Evolutionary conservation across 2,329 filamentous ascomycete species (phyloP), one percentile per base, ranked within the genome.

Genomic region (Botrytis hyacinthi): DNA sequence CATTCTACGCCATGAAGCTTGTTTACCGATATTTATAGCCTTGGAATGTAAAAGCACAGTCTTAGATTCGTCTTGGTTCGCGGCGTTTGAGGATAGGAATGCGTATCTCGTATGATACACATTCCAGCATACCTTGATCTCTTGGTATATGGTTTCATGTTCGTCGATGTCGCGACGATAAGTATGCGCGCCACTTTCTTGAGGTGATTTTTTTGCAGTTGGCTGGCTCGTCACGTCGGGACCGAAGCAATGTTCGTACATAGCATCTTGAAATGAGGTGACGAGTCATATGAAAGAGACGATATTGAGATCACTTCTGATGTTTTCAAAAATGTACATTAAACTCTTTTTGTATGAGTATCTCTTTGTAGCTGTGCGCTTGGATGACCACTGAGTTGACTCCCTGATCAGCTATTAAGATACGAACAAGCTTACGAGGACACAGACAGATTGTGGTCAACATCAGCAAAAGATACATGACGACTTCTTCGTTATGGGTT

Each of bases 111-210:
- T 26, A 32, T 48, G 42, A 26, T 46, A 35, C 62, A 35, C 62
- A 66, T 66, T 66, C 62, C 62, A 66, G 16, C 4, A 3, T 48
- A 16, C 60, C 26, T 14, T 40, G 60, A 29, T 42, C 60, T 40
- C 37, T 48, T 48, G 62, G 62, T 66, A 66, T 66, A 42, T 48
- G 20, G 62, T 66, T 66, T 48, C 42, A 66, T 66, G 42, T 48
- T 44, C 32, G 16, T 46, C 40, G 18, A 32, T 8, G 5, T 32
- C 42, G 62, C 29, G 20, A 46, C 42, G 42, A 37, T 22, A 40
- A 48, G 18, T 29, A 48, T 35, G 29, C 37, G 12, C 20, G 42
- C 42, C 10, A 63, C 26, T 44, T 42, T 4, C 9, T 5, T 29
- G 29, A 9, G 0, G 14, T 57, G 10, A 32, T 12, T 48, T 22